Base-by-base conservation (phyloP, 2,329 filamentous ascomycete species). In the Trichophyton equinum region DNA sequence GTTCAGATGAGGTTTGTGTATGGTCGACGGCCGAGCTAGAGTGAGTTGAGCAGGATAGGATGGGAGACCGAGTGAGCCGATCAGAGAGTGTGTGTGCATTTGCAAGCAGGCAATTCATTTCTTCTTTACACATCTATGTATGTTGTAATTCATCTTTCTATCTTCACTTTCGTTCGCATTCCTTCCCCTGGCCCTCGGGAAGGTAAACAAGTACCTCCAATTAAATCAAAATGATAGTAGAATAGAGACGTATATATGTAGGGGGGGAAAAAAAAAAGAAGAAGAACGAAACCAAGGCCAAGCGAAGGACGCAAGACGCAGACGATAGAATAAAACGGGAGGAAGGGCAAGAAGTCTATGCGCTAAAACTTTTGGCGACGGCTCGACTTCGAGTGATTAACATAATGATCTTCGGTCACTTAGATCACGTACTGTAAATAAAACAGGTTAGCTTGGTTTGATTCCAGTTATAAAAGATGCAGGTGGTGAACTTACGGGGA, bases 401-500 rank as follows among this genome's bases (percentile, higher is more conserved):
- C 11, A 1, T 7, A 30, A 25, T 47, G 18, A 38, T 33, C 6
- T 7, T 38, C 33, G 8, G 33, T 38, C 33, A 13, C 46, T 22
- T 46, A 59, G 25, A 46, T 44, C 7, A 55, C 49, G 27, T 55
- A 55, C 49, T 55, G 18, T 7, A 55, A 9, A 22, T 27, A 36
- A 53, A 33, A 7, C 27, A 30, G 27, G 25, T 53, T 55, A 33
- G 27, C 25, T 18, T 55, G n/a, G 20, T 13, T 4, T 11, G 7
- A 30, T 6, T n/a, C 27, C 6, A 25, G 18, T 22, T 8, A 18
- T 27, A 8, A 18, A 20, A 11, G 49, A 33, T 7, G n/a, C 18
- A 13, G 13, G 2, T 55, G 4, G 20, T n/a, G 13, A 20, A 72
- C 79, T 76, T 68, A 81, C 81, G 62, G 89, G 89, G 76, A 95